Base-by-base conservation (phyloP, 2,329 filamentous ascomycete species). In the Xylaria sp. region DNA sequence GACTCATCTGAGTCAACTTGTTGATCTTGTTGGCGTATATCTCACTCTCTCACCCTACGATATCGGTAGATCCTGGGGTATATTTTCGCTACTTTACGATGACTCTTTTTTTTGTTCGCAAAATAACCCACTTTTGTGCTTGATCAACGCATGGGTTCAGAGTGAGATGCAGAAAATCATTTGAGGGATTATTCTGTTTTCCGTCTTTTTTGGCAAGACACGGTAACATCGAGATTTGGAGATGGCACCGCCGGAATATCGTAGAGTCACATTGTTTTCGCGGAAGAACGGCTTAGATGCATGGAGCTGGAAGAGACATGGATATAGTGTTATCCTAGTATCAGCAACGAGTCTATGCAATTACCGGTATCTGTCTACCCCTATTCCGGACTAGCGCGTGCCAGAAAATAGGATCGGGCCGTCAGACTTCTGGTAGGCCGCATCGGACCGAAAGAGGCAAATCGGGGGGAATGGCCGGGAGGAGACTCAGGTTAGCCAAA, bases 1-100 rank as follows among this genome's bases (percentile, higher is more conserved):
- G 57, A 35, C 64, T 59, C 65, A 63, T 63, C 23, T 30, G 23
- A 30, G 23, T 30, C 23, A 30, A 30, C 23, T 4, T 30, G 5
- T 4, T 30, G 23, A 30, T 5, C 23, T 30, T 30, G 23, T 30
- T 30, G 23, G 23, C 4, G 23, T 4, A 30, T 30, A 30, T 30
- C 5, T 30, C 4, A 30, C 23, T 5, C 23, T 30, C 23, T 5
- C 16, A 16, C 16, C 16, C 16, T 16, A 16, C 16, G 16, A 16
- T 16, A 16, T 16, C 16, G 16, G 16, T 16, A 16, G 23, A 30
- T 30, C 23, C 23, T 30, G 23, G 23, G 23, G 3, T 30, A 30
- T 30, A 30, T 30, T 30, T 30, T 30, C 1, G 23, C 23, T 30
- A 30, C 23, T 30, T 30, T 30, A 5, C 23, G 23, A 30, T 30